Evolutionary conservation across 768 basidiomycete genomes (phyloP).

Genomic region (Gyrodon lividus): DNA sequence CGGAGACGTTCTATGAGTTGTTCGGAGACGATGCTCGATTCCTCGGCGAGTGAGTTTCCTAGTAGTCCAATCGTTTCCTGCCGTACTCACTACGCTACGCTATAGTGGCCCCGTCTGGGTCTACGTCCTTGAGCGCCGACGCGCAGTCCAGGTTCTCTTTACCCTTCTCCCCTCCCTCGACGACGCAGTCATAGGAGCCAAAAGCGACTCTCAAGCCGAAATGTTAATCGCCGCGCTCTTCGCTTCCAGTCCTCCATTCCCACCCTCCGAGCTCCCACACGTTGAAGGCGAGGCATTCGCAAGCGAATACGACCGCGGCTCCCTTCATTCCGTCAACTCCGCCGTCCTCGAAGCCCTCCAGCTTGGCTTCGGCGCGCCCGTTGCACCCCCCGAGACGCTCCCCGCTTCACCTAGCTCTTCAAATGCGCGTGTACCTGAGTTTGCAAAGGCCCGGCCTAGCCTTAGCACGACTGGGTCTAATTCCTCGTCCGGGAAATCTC

Average conservation of each 20-base stretch:
- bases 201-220: constrained; percentile 68
- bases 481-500: constrained; percentile 43
- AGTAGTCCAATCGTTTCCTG: background rate
- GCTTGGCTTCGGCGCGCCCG: constrained; percentile 40
- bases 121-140: constrained; percentile 80
- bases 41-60: constrained; percentile 67
- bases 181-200: constrained; percentile 70
- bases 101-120: constrained; percentile 88
- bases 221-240: constrained; percentile 77
- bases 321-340: constrained; percentile 45
- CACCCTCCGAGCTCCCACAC: constrained; percentile 59
- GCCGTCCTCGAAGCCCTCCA: constrained; percentile 47
- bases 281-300: constrained; percentile 31
- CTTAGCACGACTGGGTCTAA: constrained; percentile 32
- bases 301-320: constrained; percentile 35
- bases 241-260: constrained; percentile 81
- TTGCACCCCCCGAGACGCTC: constrained; percentile 40
- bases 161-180: constrained; percentile 63
- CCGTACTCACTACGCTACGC: constrained; percentile 8
- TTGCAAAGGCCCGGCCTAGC: constrained; percentile 28
- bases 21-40: constrained; percentile 77
- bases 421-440: constrained; percentile 20
- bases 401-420: constrained; percentile 32
- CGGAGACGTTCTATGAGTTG: constrained; percentile 73
- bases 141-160: constrained; percentile 77